Conservation (phyloP, 495 filamentous ascomycete species). For the Penicillium canariense region DNA sequence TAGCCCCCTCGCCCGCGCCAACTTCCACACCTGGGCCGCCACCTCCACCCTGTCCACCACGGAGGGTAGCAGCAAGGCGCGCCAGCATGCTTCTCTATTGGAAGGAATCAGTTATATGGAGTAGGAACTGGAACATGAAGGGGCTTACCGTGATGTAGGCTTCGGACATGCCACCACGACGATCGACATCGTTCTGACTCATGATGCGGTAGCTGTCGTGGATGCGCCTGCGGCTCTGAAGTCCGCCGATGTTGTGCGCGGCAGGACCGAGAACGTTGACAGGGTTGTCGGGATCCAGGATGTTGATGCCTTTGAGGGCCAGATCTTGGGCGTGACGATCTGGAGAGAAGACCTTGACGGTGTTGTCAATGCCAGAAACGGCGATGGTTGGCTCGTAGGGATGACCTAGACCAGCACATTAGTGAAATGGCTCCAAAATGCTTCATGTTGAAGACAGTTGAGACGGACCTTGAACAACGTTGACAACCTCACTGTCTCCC, state of each 20-base stretch:
- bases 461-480: conserved; percentile 62
- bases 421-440: not conserved
- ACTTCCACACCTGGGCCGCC: conserved; percentile 7
- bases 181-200: conserved; percentile 61
- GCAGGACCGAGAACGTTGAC: conserved; percentile 30
- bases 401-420: conserved; percentile 43
- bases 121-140: conserved; percentile 8
- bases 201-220: conserved; percentile 62
- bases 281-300: conserved; percentile 44
- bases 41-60: conserved; percentile 11
- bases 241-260: conserved; percentile 34
- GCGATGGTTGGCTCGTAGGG: conserved; percentile 72
- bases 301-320: conserved; percentile 55
- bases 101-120: conserved; percentile 20
- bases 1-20: conserved; percentile 19
- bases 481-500: conserved; percentile 71
- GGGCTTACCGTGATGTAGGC: conserved; percentile 61
- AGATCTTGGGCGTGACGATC: conserved; percentile 58
- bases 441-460: not conserved
- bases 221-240: conserved; percentile 58
- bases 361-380: conserved; percentile 70
- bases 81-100: conserved; percentile 59
- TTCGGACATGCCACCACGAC: conserved; percentile 59
- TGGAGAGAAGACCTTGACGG: conserved; percentile 73
- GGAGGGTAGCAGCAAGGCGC: conserved; percentile 42